Conservation (phyloP, 176 grass and related monocot species). For the Typha latifolia region DNA sequence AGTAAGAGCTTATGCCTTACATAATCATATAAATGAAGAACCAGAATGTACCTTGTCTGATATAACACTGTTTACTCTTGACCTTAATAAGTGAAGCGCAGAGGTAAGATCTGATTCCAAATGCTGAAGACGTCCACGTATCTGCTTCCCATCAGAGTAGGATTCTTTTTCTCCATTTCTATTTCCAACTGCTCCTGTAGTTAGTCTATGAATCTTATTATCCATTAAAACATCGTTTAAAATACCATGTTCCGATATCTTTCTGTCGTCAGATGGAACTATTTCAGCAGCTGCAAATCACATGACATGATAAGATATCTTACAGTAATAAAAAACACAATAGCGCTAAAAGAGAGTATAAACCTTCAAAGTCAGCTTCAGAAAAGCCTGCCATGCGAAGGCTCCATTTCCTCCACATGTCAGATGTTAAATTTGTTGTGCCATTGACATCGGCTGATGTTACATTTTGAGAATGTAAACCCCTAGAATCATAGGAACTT, state of each 20-base stretch:
- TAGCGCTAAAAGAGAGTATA: slow-evolving; percentile 8
- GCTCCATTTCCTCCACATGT: slow-evolving; percentile 51
- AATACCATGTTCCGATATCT: slow-evolving; percentile 9
- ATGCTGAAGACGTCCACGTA: slow-evolving; percentile 49
- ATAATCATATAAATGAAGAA: not conserved
- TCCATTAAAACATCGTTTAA: slow-evolving; percentile 13
- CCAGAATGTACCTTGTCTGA: slow-evolving; percentile 44
- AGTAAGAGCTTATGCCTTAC: slow-evolving; percentile 8
- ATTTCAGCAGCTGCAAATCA: slow-evolving; percentile 43
- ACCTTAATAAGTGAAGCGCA: slow-evolving; percentile 52
- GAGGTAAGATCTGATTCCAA: slow-evolving; percentile 66
- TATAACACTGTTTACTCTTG: slow-evolving; percentile 48
- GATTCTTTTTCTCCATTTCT: slow-evolving; percentile 22
- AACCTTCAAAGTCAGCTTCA: slow-evolving; percentile 43
- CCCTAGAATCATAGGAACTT: slow-evolving; percentile 6
- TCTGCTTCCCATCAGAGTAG: slow-evolving; percentile 44
- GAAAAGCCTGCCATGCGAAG: slow-evolving; percentile 32
- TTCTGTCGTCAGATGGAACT: slow-evolving; percentile 30
- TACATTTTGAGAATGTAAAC: slow-evolving; percentile 8
- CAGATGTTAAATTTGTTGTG: slow-evolving; percentile 22
- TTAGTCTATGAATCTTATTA: slow-evolving; percentile 24
- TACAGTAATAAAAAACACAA: slow-evolving; percentile 19
- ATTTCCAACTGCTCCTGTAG: slow-evolving; percentile 25
- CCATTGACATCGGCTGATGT: slow-evolving; percentile 21
- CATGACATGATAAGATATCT: slow-evolving; percentile 25